Percentiles rank a stretch among this genome's conserved stretches.
phyloP scores from a whole-genome alignment of 2,329 filamentous ascomycete species.

The Aspergillus tubingensis region DNA sequence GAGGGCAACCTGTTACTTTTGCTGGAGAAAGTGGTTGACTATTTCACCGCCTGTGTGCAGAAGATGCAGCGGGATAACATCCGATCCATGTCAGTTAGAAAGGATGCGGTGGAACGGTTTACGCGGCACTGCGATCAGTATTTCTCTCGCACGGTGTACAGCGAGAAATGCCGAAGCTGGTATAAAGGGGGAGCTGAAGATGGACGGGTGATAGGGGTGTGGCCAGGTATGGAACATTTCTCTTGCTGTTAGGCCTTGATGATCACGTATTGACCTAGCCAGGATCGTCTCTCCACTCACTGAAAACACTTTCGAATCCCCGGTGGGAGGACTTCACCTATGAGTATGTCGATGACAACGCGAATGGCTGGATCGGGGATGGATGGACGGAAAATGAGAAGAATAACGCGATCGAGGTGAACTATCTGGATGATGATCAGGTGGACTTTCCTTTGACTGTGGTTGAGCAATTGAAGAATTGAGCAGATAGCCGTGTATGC shows the following conservation, averaged over 20 bases:
- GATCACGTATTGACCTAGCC: not conserved
- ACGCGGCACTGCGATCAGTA: slow-evolving; percentile 37
- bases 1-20: slow-evolving; percentile 38
- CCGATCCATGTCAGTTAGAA: slow-evolving; percentile 28
- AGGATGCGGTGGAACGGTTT: slow-evolving; percentile 32
- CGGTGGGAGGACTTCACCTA: slow-evolving; percentile 45
- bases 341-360: slow-evolving; percentile 38
- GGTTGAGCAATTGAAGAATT: not conserved
- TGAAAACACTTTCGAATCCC: slow-evolving; percentile 36
- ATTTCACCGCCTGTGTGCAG: slow-evolving; percentile 34
- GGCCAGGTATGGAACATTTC: slow-evolving; percentile 32
- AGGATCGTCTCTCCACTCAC: slow-evolving; percentile 42
- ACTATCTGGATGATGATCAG: slow-evolving; percentile 40
- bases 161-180: slow-evolving; percentile 41
- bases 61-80: slow-evolving; percentile 43
- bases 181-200: slow-evolving; percentile 39
- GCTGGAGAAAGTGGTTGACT: slow-evolving; percentile 37
- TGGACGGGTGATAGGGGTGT: slow-evolving; percentile 35
- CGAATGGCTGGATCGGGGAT: slow-evolving; percentile 36
- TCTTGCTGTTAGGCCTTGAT: not conserved
- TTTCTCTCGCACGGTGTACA: slow-evolving; percentile 38
- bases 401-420: slow-evolving; percentile 32
- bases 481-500: too few species aligned
- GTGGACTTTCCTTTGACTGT: slow-evolving; percentile 34
- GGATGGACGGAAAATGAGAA: slow-evolving; percentile 39